Evolutionary conservation across 768 basidiomycete genomes (phyloP), one percentile per base, ranked within the genome.

Genomic region (Russula ochroleuca): DNA sequence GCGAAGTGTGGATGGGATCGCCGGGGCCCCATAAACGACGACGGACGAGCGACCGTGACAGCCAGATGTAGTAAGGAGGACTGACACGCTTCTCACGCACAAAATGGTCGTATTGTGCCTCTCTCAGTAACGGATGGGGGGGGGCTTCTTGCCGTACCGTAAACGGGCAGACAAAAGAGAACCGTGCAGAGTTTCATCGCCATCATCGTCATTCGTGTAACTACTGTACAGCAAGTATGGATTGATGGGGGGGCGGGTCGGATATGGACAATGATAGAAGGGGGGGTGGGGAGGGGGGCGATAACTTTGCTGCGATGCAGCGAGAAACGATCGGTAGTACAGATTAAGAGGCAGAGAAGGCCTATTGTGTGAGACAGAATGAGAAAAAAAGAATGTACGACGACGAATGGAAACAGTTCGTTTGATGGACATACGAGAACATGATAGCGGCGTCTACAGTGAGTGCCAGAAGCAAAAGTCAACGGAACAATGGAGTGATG

Each of bases 161-260:
- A 45, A 57, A 52, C 19, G 33, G 41, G 15, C 11, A 45, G 49
- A 63, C 56, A 63, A 63, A 52, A 63, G 56, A 43, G 40, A 57
- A 57, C 55, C 38, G 23, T 33, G 38, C 28, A 31, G 13, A 37
- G 31, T 57, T 57, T 41, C 56, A 35, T 43, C 14, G 13, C 45
- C 45, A 45, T 45, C n/a, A 21, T 45, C 43, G 43, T 45, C n/a
- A n/a, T 11, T 43, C 40, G 3, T 21, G 49, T 62, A 25, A 48
- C 38, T 50, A 23, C 55, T 14, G 58, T 41, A 60, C 56, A 51
- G 56, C 33, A 51, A 11, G n/a, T 21, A 47, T 47, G 45, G n/a
- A 47, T 47, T 2, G 45, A 47, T 23, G 4, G n/a, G n/a, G 21
- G 10, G n/a, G 41, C 19, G 11, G 10, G 35, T 9, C 33, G 14